phyloP scores from a whole-genome alignment of 1,139 yeast species.

The Protomyces gravidus region DNA sequence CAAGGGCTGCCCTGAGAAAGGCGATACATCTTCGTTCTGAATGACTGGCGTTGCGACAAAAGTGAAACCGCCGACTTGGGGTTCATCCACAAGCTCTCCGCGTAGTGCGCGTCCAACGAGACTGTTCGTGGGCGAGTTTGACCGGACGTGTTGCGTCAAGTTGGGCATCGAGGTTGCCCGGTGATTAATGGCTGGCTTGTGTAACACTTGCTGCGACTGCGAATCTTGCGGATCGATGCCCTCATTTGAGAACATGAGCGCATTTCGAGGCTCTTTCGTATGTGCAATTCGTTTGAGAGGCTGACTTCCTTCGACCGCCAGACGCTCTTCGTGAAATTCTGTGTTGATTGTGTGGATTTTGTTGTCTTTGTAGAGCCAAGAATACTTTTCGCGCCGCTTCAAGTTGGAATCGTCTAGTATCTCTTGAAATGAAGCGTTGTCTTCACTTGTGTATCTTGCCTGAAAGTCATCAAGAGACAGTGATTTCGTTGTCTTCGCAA shows the following conservation, averaged over 20 bases:
- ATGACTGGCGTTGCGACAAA: constrained; percentile 29
- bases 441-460: constrained; percentile 40
- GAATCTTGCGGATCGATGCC: constrained; percentile 25
- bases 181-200: not conserved
- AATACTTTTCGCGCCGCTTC: constrained; percentile 33
- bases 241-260: constrained; percentile 36
- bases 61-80: constrained; percentile 32
- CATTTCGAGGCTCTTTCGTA: constrained; percentile 35
- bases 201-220: not conserved
- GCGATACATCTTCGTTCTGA: not conserved
- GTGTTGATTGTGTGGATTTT: constrained; percentile 26
- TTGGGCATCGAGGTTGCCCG: constrained; percentile 5
- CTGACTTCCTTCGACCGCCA: constrained; percentile 1
- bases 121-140: not conserved
- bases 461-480: constrained; percentile 36
- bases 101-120: not conserved
- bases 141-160: constrained; percentile 10
- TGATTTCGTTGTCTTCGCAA: not conserved
- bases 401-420: constrained; percentile 36
- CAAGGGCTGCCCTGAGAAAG: not conserved
- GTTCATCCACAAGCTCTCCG: constrained; percentile 11
- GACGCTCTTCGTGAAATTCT: not conserved
- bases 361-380: constrained; percentile 38
- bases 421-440: constrained; percentile 39
- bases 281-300: constrained; percentile 28